These are phyloP conservation scores for Psilocybe azurescens DNA, from an alignment of 768 basidiomycete genomes.

Conservation along the genomic window DNA sequence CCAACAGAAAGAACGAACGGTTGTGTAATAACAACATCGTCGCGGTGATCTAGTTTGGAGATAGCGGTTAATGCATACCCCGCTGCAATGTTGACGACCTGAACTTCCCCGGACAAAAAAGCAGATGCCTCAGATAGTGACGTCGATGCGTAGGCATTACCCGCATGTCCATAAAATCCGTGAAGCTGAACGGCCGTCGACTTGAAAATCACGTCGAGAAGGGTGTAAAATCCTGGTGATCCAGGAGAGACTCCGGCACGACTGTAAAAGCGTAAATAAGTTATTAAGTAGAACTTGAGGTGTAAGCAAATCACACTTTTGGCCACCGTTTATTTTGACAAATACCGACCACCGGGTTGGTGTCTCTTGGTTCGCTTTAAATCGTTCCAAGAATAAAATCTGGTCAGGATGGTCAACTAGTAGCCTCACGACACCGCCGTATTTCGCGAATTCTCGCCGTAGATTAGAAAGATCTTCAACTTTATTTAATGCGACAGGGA, in stretches of 20 bases:
- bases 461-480: conserved; percentile 69
- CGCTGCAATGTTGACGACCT: conserved; percentile 72
- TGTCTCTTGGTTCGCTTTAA: conserved; percentile 46
- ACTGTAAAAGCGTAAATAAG: conserved; percentile 29
- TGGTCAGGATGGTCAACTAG: conserved; percentile 82
- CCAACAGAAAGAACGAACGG: conserved; percentile 81
- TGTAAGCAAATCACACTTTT: conserved; percentile 60
- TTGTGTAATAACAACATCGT: conserved; percentile 33
- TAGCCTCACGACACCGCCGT: conserved; percentile 68
- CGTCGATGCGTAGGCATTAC: conserved; percentile 78
- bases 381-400: conserved; percentile 65
- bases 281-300: background rate
- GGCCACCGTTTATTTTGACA: conserved; percentile 81
- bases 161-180: conserved; percentile 86
- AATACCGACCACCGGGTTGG: conserved; percentile 74
- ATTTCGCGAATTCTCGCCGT: conserved; percentile 54
- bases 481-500: conserved; percentile 75
- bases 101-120: conserved; percentile 73
- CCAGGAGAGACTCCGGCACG: conserved; percentile 72
- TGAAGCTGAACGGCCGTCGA: conserved; percentile 67
- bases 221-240: conserved; percentile 56
- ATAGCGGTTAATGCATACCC: conserved; percentile 55
- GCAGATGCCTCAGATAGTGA: conserved; percentile 66
- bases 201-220: conserved; percentile 56
- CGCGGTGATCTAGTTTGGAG: conserved; percentile 34